Conservation (phyloP, 2,329 filamentous ascomycete species). For the Fusarium compactum region DNA sequence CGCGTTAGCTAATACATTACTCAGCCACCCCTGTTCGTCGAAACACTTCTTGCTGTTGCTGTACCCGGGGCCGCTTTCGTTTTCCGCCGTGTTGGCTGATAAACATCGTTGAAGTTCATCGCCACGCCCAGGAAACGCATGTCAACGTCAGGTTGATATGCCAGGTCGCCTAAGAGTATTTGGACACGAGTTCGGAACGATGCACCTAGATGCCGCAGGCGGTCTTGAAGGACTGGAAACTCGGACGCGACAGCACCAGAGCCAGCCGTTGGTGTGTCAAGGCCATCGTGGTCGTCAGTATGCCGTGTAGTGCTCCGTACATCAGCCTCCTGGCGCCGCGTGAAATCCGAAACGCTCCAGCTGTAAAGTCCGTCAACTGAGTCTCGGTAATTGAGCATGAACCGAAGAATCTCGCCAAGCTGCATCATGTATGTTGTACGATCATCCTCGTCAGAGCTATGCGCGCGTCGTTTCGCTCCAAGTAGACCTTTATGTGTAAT, state of each 20-base stretch:
- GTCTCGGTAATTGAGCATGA: constrained; percentile 94
- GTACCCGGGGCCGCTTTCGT: constrained; percentile 54
- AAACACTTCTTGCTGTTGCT: constrained; percentile 37
- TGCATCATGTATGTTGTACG: constrained; percentile 86
- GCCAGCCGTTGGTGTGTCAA: constrained; percentile 44
- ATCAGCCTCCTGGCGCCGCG: constrained; percentile 85
- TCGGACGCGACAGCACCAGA: constrained; percentile 70
- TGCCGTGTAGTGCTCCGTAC: constrained; percentile 75
- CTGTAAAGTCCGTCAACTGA: constrained; percentile 94
- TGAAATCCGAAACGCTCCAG: constrained; percentile 95
- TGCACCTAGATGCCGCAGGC: constrained; percentile 76
- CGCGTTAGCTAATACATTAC: constrained; percentile 7
- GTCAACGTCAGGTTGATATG: constrained; percentile 93
- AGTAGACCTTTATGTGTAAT: constrained; percentile 97
- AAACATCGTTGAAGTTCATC: constrained; percentile 99
- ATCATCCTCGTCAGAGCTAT: constrained; percentile 70
- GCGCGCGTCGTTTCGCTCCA: constrained; percentile 70
- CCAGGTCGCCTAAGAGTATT: constrained; percentile 86
- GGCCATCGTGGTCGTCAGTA: constrained; percentile 43
- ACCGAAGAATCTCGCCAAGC: constrained; percentile 89
- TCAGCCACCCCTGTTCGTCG: constrained; percentile 46
- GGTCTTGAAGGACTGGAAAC: constrained; percentile 79
- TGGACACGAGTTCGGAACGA: constrained; percentile 85
- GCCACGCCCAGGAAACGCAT: constrained; percentile 95
- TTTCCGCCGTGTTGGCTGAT: constrained; percentile 79